A percentile compares a stretch with the other conserved stretches of the same genome.
These are phyloP conservation scores for Tetracladium marchalianum DNA, from an alignment of 495 filamentous ascomycete genomes.

Conservation along the genomic window DNA sequence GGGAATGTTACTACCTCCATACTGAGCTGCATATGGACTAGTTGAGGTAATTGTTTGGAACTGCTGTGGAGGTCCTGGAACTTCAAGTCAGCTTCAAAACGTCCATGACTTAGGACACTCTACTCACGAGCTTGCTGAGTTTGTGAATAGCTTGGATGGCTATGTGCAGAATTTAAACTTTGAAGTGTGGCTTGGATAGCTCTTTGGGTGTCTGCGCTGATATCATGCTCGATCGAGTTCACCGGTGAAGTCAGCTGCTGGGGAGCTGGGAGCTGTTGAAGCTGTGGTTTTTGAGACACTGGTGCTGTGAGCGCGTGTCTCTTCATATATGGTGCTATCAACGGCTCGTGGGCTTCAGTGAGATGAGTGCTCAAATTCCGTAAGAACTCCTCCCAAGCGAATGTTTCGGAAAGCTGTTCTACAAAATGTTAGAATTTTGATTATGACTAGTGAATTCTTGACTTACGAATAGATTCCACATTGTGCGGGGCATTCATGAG, in stretches of 20 bases:
- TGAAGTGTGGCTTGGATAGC: constrained; percentile 46
- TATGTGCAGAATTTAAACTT: constrained; percentile 32
- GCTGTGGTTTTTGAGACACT: neutral
- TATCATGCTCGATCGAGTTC: constrained; percentile 20
- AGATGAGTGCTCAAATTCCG: constrained; percentile 64
- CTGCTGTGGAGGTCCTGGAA: constrained; percentile 4
- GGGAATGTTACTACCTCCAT: constrained; percentile 33
- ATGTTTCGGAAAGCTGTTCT: constrained; percentile 60
- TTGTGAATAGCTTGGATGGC: constrained; percentile 13
- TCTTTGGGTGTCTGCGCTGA: constrained; percentile 42
- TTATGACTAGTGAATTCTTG: neutral
- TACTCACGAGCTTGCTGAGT: constrained; percentile 9
- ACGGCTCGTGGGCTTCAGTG: constrained; percentile 35
- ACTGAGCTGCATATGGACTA: constrained; percentile 11
- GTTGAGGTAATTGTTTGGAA: constrained; percentile 9
- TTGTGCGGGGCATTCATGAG: constrained; percentile 54
- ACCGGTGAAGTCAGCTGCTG: neutral
- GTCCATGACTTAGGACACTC: constrained; percentile 19
- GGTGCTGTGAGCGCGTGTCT: constrained; percentile 17
- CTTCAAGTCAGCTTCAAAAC: constrained; percentile 17
- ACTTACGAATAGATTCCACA: constrained; percentile 44
- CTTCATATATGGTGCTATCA: constrained; percentile 19
- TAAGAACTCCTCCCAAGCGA: constrained; percentile 72
- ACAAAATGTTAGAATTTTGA: constrained; percentile 17
- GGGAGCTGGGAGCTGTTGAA: neutral